These are phyloP conservation scores for Cutaneotrichosporon dermatis DNA, from an alignment of 1,284 basidiomycete genomes.

Conservation along the genomic window DNA sequence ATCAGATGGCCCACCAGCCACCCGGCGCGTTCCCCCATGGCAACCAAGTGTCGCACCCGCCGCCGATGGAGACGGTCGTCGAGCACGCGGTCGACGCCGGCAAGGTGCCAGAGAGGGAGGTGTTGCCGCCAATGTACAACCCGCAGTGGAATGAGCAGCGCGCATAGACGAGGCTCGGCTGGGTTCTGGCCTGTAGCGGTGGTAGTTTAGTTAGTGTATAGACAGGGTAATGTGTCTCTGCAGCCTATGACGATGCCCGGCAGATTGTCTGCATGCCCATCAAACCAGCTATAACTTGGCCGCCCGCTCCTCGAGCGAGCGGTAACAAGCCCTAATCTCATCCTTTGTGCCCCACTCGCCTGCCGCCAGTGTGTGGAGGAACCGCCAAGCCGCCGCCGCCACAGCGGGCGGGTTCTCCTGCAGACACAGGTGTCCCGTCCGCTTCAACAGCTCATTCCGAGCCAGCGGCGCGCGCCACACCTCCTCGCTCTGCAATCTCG, in stretches of 20 bases:
- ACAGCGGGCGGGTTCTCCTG: constrained; percentile 36
- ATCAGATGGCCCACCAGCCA: no score
- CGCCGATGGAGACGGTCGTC: neutral
- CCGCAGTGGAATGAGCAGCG: neutral
- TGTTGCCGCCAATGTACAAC: neutral
- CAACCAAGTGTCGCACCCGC: no score
- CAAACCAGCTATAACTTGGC: no score
- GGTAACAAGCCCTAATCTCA: neutral
- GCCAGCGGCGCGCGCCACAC: constrained; percentile 30
- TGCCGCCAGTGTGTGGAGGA: constrained; percentile 21
- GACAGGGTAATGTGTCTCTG: no score
- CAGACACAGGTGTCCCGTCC: constrained; percentile 33
- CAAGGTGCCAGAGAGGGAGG: neutral
- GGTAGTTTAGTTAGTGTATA: no score
- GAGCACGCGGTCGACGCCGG: neutral
- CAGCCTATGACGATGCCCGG: no score
- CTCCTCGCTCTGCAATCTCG: constrained; percentile 23
- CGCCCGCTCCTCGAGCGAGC: no score
- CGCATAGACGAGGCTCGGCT: no score
- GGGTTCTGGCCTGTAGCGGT: no score
- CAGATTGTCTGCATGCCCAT: no score
- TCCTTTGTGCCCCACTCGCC: constrained; percentile 7
- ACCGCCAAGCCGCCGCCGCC: constrained; percentile 30
- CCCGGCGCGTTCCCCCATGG: no score
- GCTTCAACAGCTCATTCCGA: constrained; percentile 23